Base-by-base conservation (phyloP, 352 stramenopile species). In the Phytopythium litorale region DNA sequence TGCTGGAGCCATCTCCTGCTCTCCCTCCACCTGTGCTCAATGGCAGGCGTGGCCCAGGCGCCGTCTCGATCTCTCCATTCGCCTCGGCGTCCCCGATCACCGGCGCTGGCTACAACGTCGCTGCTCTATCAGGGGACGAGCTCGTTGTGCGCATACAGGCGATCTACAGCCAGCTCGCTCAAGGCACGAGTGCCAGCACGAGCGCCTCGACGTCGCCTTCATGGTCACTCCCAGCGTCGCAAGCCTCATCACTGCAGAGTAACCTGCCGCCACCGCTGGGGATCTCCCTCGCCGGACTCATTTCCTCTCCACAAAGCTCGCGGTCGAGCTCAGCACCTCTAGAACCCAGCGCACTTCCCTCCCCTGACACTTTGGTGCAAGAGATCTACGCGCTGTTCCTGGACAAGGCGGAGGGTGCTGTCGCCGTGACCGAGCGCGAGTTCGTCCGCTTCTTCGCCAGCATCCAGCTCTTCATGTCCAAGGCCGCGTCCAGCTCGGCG, bases 371-470 rank as follows among this genome's bases (percentile, higher is more conserved):
- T 9, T 72, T 81, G 38, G 65, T 74, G 30, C 63, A 63, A 6
- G 76, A 75, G 28, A 56, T 79, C 38, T 71, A 79, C 33, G 64
- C 55, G 6, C n/a, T 48, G 3, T 70, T 79, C 42, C 19, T 84
- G 11, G 70, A 76, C 6, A 55, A 62, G 8, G 64, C 62, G 7
- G 46, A 58, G 28, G 64, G 65, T 12, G 52, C 78, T 40, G 37
- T 79, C 48, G 23, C 48, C 19, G 11, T 18, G 1, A 66, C 64
- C 28, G 75, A 84, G 57, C 54, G 60, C 11, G 62, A 72, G 58
- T 80, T 79, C 21, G 60, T 79, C 38, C 64, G 64, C 0, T 72
- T 84, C 37, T 67, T 81, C 25, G 62, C 75, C 19, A 81, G 72
- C 55, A 62, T 81, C 28, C 75, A 84, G 62, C 62, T 79, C n/a